Evolutionary conservation across 371 early-diverging fungal species (phyloP), one percentile per base, ranked within the genome.

Genomic region (Mortierella sp.): DNA sequence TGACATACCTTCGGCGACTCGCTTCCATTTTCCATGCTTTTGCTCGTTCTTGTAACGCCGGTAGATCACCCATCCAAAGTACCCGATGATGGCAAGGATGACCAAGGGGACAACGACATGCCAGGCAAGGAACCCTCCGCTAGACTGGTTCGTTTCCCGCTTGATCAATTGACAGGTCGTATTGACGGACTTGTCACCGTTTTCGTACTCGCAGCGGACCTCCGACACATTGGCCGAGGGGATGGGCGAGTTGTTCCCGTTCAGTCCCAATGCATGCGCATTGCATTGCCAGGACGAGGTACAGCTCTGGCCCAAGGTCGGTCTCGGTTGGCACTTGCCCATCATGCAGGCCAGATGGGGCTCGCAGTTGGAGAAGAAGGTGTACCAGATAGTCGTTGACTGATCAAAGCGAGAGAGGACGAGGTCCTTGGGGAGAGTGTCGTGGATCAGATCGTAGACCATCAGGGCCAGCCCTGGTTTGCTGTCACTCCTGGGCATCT

Each of bases 261-360:
- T 71, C 50, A 81, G 75, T 4, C 82, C 82, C 45, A 81, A 58
- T 7, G 82, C 82, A 16, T 50, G 74, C 0, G 82, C 61, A 39
- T 81, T 81, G 37, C 82, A 81, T 31, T 81, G 82, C 82, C 82
- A 81, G 16, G 74, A 77, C 24, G 82, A 73, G 16, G 71, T 74
- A 29, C 82, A 81, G 24, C 63, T 52, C 44, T 81, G 74, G 4
- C 78, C 78, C 24, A 77, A 34, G 19, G 47, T 71, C 11, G 82
- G 82, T 50, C 82, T 43, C 22, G 72, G 75, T 39, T 53, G 65
- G 50, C 82, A 81, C 22, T 58, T 74, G 34, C 78, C 75, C 66
- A 53, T 43, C 14, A 70, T 40, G 40, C 82, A 81, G 2, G 82
- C 69, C 61, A 77, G 67, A 16, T 74, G 13, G 4, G 74, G 55